Evolutionary conservation across 148 eudicot species (phyloP), one percentile per base, ranked within the genome.

Genomic region (Spergularia marina): DNA sequence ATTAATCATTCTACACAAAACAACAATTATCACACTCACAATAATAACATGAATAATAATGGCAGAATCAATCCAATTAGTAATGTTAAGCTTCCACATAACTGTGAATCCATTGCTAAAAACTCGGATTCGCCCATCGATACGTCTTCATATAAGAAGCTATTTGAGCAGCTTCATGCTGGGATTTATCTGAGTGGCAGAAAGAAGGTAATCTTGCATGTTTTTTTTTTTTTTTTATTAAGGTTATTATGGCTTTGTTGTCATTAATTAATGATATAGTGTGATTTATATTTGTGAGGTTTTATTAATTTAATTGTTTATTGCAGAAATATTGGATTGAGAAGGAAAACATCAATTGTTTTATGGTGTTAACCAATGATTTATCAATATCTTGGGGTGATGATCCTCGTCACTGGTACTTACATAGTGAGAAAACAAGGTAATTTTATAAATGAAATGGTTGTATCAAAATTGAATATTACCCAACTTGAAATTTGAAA

Each of bases 241-340:
- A 10, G 49, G 7, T 44, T 44, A 44, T 44, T 6, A 44, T 44
- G 10, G 49, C 5, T 44, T 44, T 44, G 10, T 6, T 44, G 7
- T 44, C 44, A 30, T 30, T 30, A 30, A 2, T 30, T 30, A 3
- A 30, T 30, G 4, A 30, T 30, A 30, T 30, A 30, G 1, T 30
- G 36, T 30, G 36, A 3, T 4, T 44, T 9, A 44, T 4, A 0
- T 44, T 2, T 6, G 4, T 44, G 7, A 2, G 49, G 49, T 44
- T 44, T 44, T 20, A 41, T 3, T 14, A 12, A 7, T 65, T 17
- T 15, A 52, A 23, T 39, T 16, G 54, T 60, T 30, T 12, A 4
- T 44, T 44, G 5, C 58, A 92, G 97, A 88, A 84, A 81, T 88
- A 85, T 75, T 85, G 91, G 92, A 87, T 90, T 61, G 89, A 89